Percentiles rank a stretch among this genome's conserved stretches.
Evolutionary conservation across 1,139 yeast species (phyloP).

Genomic region (Suhomyces anneliseae): DNA sequence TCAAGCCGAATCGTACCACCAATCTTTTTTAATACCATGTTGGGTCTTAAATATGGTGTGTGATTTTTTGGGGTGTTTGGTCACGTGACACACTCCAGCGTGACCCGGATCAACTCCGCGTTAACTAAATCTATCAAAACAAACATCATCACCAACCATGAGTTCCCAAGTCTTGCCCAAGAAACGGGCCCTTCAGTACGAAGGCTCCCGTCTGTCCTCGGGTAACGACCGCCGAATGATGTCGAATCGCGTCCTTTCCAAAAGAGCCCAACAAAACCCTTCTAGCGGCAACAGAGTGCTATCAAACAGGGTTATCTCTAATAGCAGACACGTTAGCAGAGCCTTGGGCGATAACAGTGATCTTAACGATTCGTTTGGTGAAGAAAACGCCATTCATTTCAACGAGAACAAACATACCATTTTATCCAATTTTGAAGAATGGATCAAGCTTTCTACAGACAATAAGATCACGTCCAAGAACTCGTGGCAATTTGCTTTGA

Average conservation of each 20-base stretch:
- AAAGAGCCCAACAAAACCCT: constrained; percentile 6
- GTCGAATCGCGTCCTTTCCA: constrained; percentile 15
- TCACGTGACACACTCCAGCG: too few relatives aligned
- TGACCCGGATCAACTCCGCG: too few relatives aligned
- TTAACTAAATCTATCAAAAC: background rate
- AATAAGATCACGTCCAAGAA: constrained; percentile 70
- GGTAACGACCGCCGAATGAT: constrained; percentile 11
- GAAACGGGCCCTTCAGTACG: constrained; percentile 10
- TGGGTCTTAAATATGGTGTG: too few relatives aligned
- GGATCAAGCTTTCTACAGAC: constrained; percentile 89
- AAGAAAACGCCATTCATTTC: constrained; percentile 45
- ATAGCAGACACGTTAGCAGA: constrained; percentile 21
- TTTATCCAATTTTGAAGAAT: constrained; percentile 74
- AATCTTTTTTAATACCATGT: too few relatives aligned
- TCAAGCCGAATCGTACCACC: too few relatives aligned
- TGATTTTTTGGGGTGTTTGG: too few relatives aligned
- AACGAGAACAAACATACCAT: constrained; percentile 48
- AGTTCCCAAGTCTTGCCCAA: constrained; percentile 16
- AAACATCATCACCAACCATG: constrained; percentile 9
- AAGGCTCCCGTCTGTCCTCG: constrained; percentile 5
- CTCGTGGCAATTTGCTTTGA: constrained; percentile 83
- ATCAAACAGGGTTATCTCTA: constrained; percentile 18
- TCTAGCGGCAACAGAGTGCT: constrained; percentile 10
- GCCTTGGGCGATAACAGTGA: constrained; percentile 7
- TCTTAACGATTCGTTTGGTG: constrained; percentile 27